Evolutionary conservation across 2,329 filamentous ascomycete species (phyloP).

Genomic region (Exutisphaerella laricina): DNA sequence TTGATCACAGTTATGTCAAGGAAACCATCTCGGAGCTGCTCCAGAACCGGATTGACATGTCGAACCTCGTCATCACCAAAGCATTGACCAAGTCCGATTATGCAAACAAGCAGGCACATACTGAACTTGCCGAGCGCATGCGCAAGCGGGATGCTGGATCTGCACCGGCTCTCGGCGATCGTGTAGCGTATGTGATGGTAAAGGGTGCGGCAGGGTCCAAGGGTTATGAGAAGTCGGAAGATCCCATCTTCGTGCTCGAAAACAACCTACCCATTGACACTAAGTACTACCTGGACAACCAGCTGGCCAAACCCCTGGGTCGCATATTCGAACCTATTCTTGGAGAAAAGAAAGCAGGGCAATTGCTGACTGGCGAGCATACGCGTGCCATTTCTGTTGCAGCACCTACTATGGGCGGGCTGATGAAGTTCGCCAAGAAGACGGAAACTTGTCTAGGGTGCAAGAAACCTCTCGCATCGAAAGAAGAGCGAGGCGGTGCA

Average conservation of each 20-base stretch:
- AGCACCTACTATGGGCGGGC: slow-evolving; percentile 79
- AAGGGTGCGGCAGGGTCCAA: slow-evolving; percentile 84
- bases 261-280: slow-evolving; percentile 98
- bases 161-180: slow-evolving; percentile 85
- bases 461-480: slow-evolving; percentile 85
- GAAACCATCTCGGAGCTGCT: slow-evolving; percentile 89
- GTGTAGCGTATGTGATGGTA: slow-evolving; percentile 96
- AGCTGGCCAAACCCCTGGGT: slow-evolving; percentile 86
- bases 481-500: slow-evolving; percentile 74
- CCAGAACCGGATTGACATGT: slow-evolving; percentile 98
- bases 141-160: slow-evolving; percentile 93
- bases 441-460: slow-evolving; percentile 98
- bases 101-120: slow-evolving; percentile 87
- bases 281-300: slow-evolving; percentile 97
- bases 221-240: slow-evolving; percentile 96
- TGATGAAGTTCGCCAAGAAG: slow-evolving; percentile 99
- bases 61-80: slow-evolving; percentile 98
- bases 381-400: slow-evolving; percentile 92
- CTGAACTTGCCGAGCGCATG: slow-evolving; percentile 93
- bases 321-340: slow-evolving; percentile 98
- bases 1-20: slow-evolving; percentile 73
- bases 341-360: slow-evolving; percentile 83
- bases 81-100: slow-evolving; percentile 89
- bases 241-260: slow-evolving; percentile 94
- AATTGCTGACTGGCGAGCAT: slow-evolving; percentile 84